Conservation (phyloP, 202 grass and related monocot genomes). For the Eragrostis tef region DNA sequence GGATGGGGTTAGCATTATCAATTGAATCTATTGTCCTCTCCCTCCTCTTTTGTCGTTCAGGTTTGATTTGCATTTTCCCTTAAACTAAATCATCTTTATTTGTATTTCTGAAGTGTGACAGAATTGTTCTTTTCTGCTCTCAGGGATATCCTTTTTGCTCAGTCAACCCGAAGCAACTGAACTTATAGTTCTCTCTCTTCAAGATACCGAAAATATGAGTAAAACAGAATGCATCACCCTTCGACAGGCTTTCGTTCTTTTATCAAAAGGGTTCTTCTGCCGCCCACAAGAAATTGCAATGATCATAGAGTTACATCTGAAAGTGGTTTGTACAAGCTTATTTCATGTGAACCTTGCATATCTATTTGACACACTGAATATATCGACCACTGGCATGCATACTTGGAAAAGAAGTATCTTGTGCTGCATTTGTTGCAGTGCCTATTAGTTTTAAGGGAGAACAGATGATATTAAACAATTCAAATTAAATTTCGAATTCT, state of each 20-base stretch:
- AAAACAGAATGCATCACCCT: slow-evolving; percentile 92
- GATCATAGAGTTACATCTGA: slow-evolving; percentile 85
- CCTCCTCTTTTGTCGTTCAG: slow-evolving; percentile 93
- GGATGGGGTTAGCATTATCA: slow-evolving; percentile 78
- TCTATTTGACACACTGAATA: slow-evolving; percentile 4
- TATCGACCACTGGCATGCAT: slow-evolving; percentile 7
- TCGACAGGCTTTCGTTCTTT: slow-evolving; percentile 76
- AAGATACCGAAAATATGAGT: slow-evolving; percentile 73
- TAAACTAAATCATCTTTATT: slow-evolving; percentile 24
- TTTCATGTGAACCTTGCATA: background rate
- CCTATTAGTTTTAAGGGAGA: background rate
- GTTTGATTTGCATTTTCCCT: slow-evolving; percentile 49
- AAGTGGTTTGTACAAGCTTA: slow-evolving; percentile 74
- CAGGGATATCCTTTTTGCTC: slow-evolving; percentile 88
- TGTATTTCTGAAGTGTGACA: slow-evolving; percentile 17
- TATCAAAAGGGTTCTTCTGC: slow-evolving; percentile 92
- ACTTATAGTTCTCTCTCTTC: slow-evolving; percentile 85
- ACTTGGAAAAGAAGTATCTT: background rate
- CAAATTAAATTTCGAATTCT: background rate
- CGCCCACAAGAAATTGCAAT: slow-evolving; percentile 87
- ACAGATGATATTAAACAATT: slow-evolving; percentile 3
- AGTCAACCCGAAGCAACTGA: slow-evolving; percentile 90
- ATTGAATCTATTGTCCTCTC: slow-evolving; percentile 80
- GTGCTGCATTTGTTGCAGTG: background rate
- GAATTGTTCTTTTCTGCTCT: slow-evolving; percentile 39